Evolutionary conservation across 2,329 filamentous ascomycete genomes (phyloP).

Genomic region (Colletotrichum musicola): DNA sequence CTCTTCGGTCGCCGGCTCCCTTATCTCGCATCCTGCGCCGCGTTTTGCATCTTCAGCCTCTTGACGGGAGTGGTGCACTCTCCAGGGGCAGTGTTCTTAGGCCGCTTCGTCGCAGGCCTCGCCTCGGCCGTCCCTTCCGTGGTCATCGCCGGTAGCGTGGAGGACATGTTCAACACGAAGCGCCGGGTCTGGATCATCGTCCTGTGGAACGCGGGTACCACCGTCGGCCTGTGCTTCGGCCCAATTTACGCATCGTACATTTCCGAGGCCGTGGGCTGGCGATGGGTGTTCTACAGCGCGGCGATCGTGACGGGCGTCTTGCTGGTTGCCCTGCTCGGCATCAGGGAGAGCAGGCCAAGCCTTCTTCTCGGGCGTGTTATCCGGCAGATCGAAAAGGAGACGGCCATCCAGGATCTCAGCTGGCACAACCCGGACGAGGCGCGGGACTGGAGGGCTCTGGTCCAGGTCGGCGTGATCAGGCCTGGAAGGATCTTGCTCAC

Average conservation of each 20-base stretch:
- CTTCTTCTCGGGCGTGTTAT: slow-evolving; percentile 50
- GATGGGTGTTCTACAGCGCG: slow-evolving; percentile 59
- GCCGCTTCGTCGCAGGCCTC: slow-evolving; percentile 57
- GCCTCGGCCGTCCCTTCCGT: slow-evolving; percentile 61
- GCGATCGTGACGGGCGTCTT: slow-evolving; percentile 52
- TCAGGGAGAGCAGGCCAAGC: slow-evolving; percentile 60
- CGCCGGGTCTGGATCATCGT: slow-evolving; percentile 61
- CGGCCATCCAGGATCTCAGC: slow-evolving; percentile 35
- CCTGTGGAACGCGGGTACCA: slow-evolving; percentile 57
- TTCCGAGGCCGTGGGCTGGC: slow-evolving; percentile 53
- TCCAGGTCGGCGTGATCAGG: slow-evolving; percentile 53
- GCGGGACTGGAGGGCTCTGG: slow-evolving; percentile 52
- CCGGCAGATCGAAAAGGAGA: slow-evolving; percentile 27
- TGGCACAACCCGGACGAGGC: slow-evolving; percentile 54
- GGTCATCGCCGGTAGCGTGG: slow-evolving; percentile 60
- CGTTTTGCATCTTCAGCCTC: slow-evolving; percentile 50
- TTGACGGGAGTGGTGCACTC: slow-evolving; percentile 53
- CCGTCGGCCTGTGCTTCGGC: slow-evolving; percentile 56
- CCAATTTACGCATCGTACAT: slow-evolving; percentile 59
- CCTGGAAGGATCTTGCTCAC: slow-evolving; percentile 57
- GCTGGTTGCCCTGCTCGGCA: slow-evolving; percentile 49
- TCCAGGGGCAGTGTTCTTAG: slow-evolving; percentile 52
- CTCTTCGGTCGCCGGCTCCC: slow-evolving; percentile 51
- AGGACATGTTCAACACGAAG: slow-evolving; percentile 61
- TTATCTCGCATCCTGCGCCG: slow-evolving; percentile 49